Percentiles rank a stretch among this genome's conserved stretches.
phyloP scores from a whole-genome alignment of 345 rosid genomes.

The Mallotus nudiflorus region DNA sequence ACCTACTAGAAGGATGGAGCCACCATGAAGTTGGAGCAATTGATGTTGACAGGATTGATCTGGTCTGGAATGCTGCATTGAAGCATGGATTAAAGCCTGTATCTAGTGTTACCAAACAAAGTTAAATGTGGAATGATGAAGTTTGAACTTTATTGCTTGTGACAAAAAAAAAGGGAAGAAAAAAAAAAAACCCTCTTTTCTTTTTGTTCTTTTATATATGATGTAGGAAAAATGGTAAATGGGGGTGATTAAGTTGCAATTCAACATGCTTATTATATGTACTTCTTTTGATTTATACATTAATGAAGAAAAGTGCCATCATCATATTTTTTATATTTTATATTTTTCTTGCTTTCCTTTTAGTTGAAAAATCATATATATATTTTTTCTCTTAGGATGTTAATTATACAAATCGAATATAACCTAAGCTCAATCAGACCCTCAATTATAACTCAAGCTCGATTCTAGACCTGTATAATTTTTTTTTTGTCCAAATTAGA shows the following conservation, averaged over 20 bases:
- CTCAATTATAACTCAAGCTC: too few relatives aligned
- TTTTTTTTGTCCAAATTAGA: too few relatives aligned
- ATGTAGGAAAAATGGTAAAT: neutral
- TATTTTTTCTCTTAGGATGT: too few relatives aligned
- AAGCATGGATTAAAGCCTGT: slow-evolving; percentile 71
- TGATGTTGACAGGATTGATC: slow-evolving; percentile 81
- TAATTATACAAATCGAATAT: too few relatives aligned
- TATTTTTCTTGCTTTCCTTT: neutral
- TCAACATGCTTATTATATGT: neutral
- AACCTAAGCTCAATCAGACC: too few relatives aligned
- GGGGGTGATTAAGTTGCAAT: neutral
- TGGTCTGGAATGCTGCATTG: slow-evolving; percentile 91
- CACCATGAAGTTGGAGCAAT: slow-evolving; percentile 97
- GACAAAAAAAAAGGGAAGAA: neutral
- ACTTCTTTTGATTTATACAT: neutral
- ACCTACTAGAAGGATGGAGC: slow-evolving; percentile 79
- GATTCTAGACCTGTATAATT: too few relatives aligned
- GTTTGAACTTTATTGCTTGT: neutral
- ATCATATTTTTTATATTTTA: neutral
- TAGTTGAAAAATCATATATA: too few relatives aligned
- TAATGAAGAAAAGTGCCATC: slow-evolving; percentile 1
- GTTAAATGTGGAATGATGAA: neutral
- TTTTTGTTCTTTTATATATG: neutral
- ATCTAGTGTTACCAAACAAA: slow-evolving; percentile 16
- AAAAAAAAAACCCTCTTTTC: neutral